A percentile compares a stretch with the other conserved stretches of the same genome.
Evolutionary conservation across 495 filamentous ascomycete species (phyloP).

Genomic region (Bombardia bombarda): DNA sequence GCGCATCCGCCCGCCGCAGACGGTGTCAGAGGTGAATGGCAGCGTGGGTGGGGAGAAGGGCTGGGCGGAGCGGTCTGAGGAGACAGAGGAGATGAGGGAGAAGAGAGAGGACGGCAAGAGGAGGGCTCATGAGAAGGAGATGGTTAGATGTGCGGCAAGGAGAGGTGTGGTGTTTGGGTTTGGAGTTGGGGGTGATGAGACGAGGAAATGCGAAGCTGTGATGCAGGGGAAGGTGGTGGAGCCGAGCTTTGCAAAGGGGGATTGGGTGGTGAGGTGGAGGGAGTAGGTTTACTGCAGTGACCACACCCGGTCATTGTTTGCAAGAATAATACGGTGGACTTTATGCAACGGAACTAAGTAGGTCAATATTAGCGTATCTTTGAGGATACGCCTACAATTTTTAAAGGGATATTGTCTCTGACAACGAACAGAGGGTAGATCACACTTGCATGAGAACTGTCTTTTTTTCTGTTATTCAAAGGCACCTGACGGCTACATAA

Average conservation of each 20-base stretch:
- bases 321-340: too few relatives aligned
- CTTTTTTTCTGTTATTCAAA: too few relatives aligned
- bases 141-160: conserved; percentile 34
- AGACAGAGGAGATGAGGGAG: conserved; percentile 27
- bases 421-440: too few relatives aligned
- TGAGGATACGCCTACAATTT: too few relatives aligned
- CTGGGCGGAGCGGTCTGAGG: conserved; percentile 28
- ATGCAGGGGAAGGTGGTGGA: conserved; percentile 37
- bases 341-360: too few relatives aligned
- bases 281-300: conserved; percentile 3
- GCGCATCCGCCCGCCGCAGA: conserved; percentile 29
- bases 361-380: too few relatives aligned
- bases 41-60: conserved; percentile 37
- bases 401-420: too few relatives aligned
- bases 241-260: conserved; percentile 37
- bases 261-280: conserved; percentile 40
- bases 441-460: too few relatives aligned
- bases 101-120: conserved; percentile 10
- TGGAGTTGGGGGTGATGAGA: conserved; percentile 3
- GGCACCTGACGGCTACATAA: too few relatives aligned
- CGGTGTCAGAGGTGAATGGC: conserved; percentile 30
- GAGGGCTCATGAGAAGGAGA: conserved; percentile 28
- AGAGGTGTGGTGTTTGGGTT: conserved; percentile 41
- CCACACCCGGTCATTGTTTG: too few relatives aligned
- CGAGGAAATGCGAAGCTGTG: conserved; percentile 17